Evolutionary conservation across 768 basidiomycete species (phyloP).

Genomic region (Cyclocybe cylindracea): DNA sequence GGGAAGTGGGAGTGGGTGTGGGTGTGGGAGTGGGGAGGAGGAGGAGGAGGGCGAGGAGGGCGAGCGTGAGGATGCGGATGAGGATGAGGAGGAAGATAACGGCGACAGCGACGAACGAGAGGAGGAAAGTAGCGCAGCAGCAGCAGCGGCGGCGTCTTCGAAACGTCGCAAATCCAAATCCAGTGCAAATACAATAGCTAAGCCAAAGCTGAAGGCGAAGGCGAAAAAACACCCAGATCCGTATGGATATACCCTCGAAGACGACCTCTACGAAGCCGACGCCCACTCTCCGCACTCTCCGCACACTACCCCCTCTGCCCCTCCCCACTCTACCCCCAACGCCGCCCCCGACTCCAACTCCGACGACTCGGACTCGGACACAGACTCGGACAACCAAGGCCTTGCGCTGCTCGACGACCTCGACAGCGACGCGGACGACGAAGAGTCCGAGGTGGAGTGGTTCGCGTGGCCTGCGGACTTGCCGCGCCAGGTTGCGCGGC

Average conservation of each 20-base stretch:
- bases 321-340: no score
- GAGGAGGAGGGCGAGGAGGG: slow-evolving; percentile 6
- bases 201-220: slow-evolving; percentile 1
- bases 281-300: no score
- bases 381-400: slow-evolving; percentile 1
- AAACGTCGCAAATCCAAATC: no score
- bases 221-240: neutral
- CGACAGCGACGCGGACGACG: slow-evolving; percentile 30
- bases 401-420: slow-evolving; percentile 11
- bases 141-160: no score
- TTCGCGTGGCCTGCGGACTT: slow-evolving; percentile 65
- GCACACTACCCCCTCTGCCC: no score
- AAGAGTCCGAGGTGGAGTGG: slow-evolving; percentile 66
- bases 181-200: neutral
- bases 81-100: neutral
- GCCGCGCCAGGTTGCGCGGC: slow-evolving; percentile 31
- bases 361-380: neutral
- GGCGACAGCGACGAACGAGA: neutral
- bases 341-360: neutral
- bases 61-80: neutral
- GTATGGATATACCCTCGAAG: neutral
- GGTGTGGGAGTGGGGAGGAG: neutral
- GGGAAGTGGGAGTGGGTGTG: neutral
- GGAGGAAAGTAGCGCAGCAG: neutral
- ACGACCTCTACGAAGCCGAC: neutral